Evolutionary conservation across 163 green algal genomes (phyloP).

Genomic region (Volvox carteri): DNA sequence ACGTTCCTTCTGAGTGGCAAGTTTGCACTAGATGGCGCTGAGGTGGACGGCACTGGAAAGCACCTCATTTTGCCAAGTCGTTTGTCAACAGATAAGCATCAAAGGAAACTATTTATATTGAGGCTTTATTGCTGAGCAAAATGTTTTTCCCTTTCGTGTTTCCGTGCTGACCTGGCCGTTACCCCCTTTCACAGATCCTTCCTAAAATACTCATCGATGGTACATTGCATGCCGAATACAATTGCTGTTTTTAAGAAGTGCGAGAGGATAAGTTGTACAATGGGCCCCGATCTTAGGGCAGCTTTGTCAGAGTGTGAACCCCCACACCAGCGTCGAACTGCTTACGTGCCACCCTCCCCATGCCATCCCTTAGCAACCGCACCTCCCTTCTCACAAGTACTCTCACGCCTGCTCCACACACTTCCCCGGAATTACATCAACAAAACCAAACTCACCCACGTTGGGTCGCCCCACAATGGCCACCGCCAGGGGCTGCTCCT

Average conservation of each 20-base stretch:
- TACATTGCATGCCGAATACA: no score
- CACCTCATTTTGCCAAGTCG: slow-evolving; percentile 27
- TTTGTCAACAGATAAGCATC: neutral
- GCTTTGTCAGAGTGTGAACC: no score
- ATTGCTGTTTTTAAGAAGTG: no score
- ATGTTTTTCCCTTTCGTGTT: neutral
- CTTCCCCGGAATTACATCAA: no score
- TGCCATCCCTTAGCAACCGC: no score
- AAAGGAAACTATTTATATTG: neutral
- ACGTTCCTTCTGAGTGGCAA: neutral
- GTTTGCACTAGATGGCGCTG: slow-evolving; percentile 28
- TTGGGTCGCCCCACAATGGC: slow-evolving; percentile 98
- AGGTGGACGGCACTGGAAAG: slow-evolving; percentile 52
- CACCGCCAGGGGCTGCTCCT: slow-evolving; percentile 79
- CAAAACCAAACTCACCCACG: slow-evolving; percentile 78
- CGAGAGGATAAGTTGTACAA: no score
- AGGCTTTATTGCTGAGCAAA: no score
- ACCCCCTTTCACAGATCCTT: neutral
- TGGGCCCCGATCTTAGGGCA: no score
- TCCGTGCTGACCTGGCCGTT: neutral
- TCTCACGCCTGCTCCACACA: neutral
- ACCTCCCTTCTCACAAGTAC: no score
- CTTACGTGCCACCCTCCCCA: no score
- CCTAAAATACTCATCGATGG: no score
- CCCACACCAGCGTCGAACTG: no score